These are phyloP conservation scores for Sarocladium kiliense DNA, from an alignment of 2,329 filamentous ascomycete genomes.

Conservation along the genomic window DNA sequence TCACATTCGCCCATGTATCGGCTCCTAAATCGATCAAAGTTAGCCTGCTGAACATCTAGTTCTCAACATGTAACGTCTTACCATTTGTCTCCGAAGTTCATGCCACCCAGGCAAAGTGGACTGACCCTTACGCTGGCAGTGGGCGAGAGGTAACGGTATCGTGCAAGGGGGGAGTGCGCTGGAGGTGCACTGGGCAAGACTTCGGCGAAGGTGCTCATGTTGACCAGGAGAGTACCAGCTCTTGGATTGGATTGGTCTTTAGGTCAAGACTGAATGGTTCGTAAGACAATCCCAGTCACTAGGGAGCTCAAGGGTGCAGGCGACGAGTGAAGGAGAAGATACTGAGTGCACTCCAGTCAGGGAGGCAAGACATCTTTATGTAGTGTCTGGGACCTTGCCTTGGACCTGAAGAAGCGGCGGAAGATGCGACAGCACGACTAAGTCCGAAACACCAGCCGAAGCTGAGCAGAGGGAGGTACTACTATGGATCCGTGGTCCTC, in stretches of 20 bases:
- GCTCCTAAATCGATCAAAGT: constrained; percentile 30
- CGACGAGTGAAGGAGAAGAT: too few relatives aligned
- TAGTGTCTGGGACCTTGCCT: too few relatives aligned
- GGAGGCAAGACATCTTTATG: too few relatives aligned
- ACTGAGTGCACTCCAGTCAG: too few relatives aligned
- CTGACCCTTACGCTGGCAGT: constrained; percentile 62
- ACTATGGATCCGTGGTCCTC: too few relatives aligned
- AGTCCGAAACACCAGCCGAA: too few relatives aligned
- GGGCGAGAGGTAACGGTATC: constrained; percentile 62
- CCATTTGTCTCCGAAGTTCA: constrained; percentile 60
- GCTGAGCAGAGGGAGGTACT: too few relatives aligned
- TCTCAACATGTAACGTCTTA: constrained; percentile 14
- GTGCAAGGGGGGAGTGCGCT: constrained; percentile 55
- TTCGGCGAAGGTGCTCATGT: not conserved
- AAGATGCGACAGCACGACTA: too few relatives aligned
- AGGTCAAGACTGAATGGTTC: too few relatives aligned
- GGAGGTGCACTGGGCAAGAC: constrained; percentile 34
- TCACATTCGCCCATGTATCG: constrained; percentile 59
- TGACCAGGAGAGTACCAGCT: not conserved
- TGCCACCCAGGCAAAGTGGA: constrained; percentile 59
- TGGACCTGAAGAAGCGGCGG: too few relatives aligned
- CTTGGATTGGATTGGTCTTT: not conserved
- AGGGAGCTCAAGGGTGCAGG: too few relatives aligned
- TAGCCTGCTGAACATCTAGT: constrained; percentile 31
- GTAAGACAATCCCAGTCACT: too few relatives aligned